These are phyloP conservation scores for Perkinsus marinus DNA, from an alignment of 169 alveolate genomes.

Conservation along the genomic window DNA sequence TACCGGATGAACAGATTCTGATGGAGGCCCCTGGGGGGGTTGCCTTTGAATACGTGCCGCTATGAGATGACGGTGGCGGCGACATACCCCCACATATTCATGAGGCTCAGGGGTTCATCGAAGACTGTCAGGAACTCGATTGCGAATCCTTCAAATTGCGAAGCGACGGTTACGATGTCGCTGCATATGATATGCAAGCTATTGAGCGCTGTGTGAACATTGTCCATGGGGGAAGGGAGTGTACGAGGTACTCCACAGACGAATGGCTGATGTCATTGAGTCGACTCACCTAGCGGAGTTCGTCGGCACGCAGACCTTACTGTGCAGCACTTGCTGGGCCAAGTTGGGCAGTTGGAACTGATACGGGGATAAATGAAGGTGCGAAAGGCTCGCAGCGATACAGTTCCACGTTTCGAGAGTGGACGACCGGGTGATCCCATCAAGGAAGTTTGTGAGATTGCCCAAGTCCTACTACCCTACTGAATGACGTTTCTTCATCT, in stretches of 20 bases:
- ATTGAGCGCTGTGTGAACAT: not conserved
- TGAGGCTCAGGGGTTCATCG: not conserved
- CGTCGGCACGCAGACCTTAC: not conserved
- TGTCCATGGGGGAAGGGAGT: not conserved
- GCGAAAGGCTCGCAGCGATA: not conserved
- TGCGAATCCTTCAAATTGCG: not conserved
- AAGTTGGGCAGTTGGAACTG: not conserved
- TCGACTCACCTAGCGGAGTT: not conserved
- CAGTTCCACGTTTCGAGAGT: not conserved
- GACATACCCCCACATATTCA: not conserved
- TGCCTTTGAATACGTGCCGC: not conserved
- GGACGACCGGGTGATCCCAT: not conserved
- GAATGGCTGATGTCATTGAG: not conserved
- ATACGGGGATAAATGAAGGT: not conserved
- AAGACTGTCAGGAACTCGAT: not conserved
- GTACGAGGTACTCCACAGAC: not conserved
- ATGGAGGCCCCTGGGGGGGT: not conserved
- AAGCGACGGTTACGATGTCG: not conserved
- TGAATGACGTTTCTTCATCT: not conserved
- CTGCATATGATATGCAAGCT: too few species aligned
- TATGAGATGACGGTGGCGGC: not conserved
- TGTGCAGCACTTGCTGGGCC: not conserved
- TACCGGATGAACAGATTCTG: not conserved
- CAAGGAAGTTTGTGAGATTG: not conserved
- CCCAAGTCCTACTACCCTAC: not conserved